Percentiles rank a stretch among this genome's conserved stretches.
Evolutionary conservation across 345 rosid species (phyloP).

Genomic region (Sisymbrium irio): DNA sequence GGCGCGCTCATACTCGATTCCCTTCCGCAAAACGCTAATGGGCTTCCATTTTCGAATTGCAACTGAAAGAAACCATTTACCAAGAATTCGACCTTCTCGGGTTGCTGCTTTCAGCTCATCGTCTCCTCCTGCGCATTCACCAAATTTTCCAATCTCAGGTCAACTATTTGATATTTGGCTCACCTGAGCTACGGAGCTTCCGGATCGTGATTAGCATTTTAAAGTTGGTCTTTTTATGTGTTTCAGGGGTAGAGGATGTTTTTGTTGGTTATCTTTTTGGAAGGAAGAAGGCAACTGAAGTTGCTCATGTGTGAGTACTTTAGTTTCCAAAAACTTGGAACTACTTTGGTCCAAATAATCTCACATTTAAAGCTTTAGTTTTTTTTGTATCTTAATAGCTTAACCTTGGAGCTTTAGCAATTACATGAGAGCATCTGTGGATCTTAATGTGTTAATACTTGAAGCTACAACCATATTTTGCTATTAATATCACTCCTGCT

Average conservation of each 20-base stretch:
- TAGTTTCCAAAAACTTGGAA: background rate
- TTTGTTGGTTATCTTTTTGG: constrained; percentile 75
- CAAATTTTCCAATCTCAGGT: constrained; percentile 48
- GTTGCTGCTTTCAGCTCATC: constrained; percentile 29
- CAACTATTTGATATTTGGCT: background rate
- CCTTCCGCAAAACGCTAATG: background rate
- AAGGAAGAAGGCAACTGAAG: constrained; percentile 86
- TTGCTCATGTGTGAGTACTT: constrained; percentile 77
- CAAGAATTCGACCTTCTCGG: constrained; percentile 12
- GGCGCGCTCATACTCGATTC: constrained; percentile 15
- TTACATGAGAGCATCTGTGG: background rate
- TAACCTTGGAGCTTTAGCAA: background rate
- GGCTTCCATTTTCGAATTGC: constrained; percentile 1
- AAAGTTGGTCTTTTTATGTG: background rate
- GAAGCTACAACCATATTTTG: background rate
- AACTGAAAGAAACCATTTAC: background rate
- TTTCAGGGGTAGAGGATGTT: constrained; percentile 64
- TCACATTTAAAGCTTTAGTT: background rate
- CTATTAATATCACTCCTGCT: background rate
- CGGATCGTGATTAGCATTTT: background rate
- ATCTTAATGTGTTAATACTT: background rate
- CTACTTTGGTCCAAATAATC: background rate
- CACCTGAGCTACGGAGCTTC: background rate
- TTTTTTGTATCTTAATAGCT: background rate
- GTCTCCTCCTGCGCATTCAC: constrained; percentile 20